Evolutionary conservation across 2,329 filamentous ascomycete genomes (phyloP), one percentile per base, ranked within the genome.

Genomic region (Laburnicola sp.): DNA sequence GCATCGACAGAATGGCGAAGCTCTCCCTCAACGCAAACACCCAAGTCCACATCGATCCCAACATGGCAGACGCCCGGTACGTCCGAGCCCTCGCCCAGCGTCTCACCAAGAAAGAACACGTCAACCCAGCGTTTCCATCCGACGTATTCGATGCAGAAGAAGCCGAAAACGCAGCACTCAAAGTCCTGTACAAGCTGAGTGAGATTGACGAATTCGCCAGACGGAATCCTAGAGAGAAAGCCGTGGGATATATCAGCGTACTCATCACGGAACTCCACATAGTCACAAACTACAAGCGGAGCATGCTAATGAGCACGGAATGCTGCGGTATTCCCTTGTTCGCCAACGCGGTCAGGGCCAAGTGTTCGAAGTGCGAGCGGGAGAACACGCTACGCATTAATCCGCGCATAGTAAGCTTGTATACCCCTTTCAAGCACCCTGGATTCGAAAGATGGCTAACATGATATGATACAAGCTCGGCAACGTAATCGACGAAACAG

Each of bases 251-350:
- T 50, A 58, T 79, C 4, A 77, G 72, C 55, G 64, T 78, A 11
- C 48, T 80, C 16, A 65, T 79, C 31, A 74, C 73, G 22, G 71
- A 74, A 23, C 54, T 78, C 45, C 73, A 75, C 48, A 64, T 79
- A 9, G 61, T 74, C 4, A 63, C 68, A 26, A 69, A 73, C 32
- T 71, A 64, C 51, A 74, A 72, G 45, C 70, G 76, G 4, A 69
- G 73, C 30, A 77, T 76, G 74, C 70, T 80, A 6, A 68, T 78
- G 58, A 73, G 73, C 40, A 74, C 69, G 16, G 75, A 78, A 53
- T 79, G 76, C 46, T 86, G 84, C 60, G 79, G 79, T 2, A 71
- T 80, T 2, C 76, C 80, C 0, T 59, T 83, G 23, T 85, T 79
- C 63, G 74, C 79, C n/a, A 84, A 84, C 51, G 71, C 71, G 2